Evolutionary conservation across 2,329 filamentous ascomycete genomes (phyloP).

Genomic region (Hypoxylon sp.): DNA sequence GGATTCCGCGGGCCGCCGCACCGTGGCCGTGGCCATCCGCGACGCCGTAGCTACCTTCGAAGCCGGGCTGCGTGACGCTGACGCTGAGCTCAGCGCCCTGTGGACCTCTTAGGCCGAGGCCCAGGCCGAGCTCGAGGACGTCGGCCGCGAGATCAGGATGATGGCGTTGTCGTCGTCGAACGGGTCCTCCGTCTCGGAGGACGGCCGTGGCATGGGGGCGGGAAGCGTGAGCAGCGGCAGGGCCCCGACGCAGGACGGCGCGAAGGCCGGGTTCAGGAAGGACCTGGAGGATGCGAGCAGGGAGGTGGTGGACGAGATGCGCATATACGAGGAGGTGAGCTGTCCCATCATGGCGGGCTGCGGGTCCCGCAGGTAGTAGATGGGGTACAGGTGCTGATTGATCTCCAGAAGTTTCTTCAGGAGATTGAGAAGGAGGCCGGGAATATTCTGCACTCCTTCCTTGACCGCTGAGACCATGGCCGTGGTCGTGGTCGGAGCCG

Average conservation of each 20-base stretch:
- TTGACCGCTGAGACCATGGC: constrained; percentile 24
- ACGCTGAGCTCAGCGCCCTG: constrained; percentile 33
- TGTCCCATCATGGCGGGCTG: constrained; percentile 8
- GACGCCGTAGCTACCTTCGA: constrained; percentile 29
- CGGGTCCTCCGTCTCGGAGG: constrained; percentile 3
- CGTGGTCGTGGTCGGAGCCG: background rate
- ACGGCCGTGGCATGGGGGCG: constrained; percentile 1
- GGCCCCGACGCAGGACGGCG: constrained; percentile 31
- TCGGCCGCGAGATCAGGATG: constrained; percentile 20
- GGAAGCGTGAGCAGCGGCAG: constrained; percentile 31
- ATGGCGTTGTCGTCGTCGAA: constrained; percentile 16
- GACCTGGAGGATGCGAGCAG: constrained; percentile 38
- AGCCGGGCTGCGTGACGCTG: constrained; percentile 20
- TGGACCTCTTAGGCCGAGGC: constrained; percentile 39
- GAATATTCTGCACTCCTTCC: constrained; percentile 39
- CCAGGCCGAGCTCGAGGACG: constrained; percentile 39
- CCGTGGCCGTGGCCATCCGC: constrained; percentile 19
- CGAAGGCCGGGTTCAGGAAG: constrained; percentile 28
- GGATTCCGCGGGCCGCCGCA: constrained; percentile 27
- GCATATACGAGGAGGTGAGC: constrained; percentile 44
- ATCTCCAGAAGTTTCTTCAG: constrained; percentile 42
- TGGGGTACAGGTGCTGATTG: constrained; percentile 41
- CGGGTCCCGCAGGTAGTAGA: constrained; percentile 37
- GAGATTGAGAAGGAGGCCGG: constrained; percentile 40
- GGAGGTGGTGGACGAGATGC: constrained; percentile 43